These are phyloP conservation scores for Madurella fahalii DNA, from an alignment of 2,329 filamentous ascomycete species.

Conservation along the genomic window DNA sequence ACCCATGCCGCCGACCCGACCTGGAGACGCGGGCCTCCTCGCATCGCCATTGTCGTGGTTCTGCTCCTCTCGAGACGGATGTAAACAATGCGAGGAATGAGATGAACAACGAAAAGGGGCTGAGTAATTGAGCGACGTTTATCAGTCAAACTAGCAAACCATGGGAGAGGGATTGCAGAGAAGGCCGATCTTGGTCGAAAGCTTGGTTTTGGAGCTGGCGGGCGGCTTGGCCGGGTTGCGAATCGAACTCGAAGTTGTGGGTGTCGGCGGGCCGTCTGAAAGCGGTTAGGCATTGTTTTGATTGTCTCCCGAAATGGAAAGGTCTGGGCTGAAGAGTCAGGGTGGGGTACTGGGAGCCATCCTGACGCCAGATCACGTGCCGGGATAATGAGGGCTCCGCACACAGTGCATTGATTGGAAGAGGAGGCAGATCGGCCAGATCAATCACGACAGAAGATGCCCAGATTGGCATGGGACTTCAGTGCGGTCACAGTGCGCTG, in stretches of 20 bases:
- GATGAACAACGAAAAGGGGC: slow-evolving; percentile 4
- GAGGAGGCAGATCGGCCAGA: neutral
- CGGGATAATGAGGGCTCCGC: neutral
- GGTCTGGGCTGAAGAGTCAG: slow-evolving; percentile 11
- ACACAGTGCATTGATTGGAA: too few relatives aligned
- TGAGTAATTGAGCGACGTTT: neutral
- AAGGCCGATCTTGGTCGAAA: neutral
- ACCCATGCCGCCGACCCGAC: slow-evolving; percentile 86
- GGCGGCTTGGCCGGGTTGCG: slow-evolving; percentile 12
- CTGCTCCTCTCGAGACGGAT: slow-evolving; percentile 3
- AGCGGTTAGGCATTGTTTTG: slow-evolving; percentile 26
- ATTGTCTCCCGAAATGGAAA: slow-evolving; percentile 25
- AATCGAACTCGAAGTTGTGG: slow-evolving; percentile 22
- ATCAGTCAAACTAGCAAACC: slow-evolving; percentile 1
- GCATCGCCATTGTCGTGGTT: slow-evolving; percentile 38
- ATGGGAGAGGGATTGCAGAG: neutral
- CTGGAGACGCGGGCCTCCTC: slow-evolving; percentile 55
- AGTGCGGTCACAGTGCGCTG: too few relatives aligned
- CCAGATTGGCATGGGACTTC: too few relatives aligned
- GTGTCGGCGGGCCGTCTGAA: slow-evolving; percentile 13
- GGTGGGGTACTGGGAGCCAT: slow-evolving; percentile 15
- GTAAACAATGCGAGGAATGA: slow-evolving; percentile 12
- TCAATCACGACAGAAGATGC: too few relatives aligned
- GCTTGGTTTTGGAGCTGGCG: slow-evolving; percentile 6
- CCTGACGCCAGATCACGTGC: slow-evolving; percentile 25